Percentiles rank a stretch among this genome's conserved stretches.
Conservation (phyloP, 2,329 filamentous ascomycete species). For the Diaporthe australafricana region DNA sequence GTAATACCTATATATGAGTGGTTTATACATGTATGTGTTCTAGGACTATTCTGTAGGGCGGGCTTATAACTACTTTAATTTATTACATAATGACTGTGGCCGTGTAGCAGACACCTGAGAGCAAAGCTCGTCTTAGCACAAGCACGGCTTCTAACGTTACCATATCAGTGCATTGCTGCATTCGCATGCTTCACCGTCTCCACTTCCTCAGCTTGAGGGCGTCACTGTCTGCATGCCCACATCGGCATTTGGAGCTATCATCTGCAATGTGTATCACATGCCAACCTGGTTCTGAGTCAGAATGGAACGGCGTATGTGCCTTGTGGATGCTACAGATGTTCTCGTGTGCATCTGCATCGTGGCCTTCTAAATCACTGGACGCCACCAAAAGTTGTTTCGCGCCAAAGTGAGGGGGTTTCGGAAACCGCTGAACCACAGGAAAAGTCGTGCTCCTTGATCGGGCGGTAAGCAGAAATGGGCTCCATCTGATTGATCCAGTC, state of each 20-base stretch:
- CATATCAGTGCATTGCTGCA: neutral
- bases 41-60: no score
- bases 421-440: neutral
- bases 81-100: no score
- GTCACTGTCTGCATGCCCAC: neutral
- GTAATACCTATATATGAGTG: no score
- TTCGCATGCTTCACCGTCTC: neutral
- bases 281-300: neutral
- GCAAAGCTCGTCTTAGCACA: no score
- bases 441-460: neutral
- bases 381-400: neutral
- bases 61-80: no score
- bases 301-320: no score
- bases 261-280: neutral
- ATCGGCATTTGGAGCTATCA: neutral
- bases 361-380: conserved; percentile 7
- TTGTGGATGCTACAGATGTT: neutral
- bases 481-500: neutral
- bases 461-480: neutral
- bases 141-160: neutral
- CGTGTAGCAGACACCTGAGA: no score
- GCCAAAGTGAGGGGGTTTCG: neutral
- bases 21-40: no score
- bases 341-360: conserved; percentile 3
- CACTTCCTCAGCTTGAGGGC: neutral